Conservation (phyloP, 257 asterid genomes). For the Petunia axillaris region DNA sequence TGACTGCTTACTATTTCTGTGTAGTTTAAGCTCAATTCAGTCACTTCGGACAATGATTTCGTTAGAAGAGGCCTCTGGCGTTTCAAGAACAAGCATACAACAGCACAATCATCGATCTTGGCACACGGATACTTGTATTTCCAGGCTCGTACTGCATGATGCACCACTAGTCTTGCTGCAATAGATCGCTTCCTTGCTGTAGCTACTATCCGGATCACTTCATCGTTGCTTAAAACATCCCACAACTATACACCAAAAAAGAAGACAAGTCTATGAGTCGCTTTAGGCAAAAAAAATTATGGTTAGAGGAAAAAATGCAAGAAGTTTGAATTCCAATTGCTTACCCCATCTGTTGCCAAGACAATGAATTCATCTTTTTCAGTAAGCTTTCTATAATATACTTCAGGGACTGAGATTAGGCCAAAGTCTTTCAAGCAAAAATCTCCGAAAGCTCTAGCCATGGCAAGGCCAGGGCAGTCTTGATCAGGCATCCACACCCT, state of each 20-base stretch:
- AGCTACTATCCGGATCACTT: constrained; percentile 65
- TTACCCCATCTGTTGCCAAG: constrained; percentile 94
- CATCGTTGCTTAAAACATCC: constrained; percentile 80
- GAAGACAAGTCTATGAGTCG: neutral
- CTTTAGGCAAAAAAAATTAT: too few relatives aligned
- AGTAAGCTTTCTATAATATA: constrained; percentile 61
- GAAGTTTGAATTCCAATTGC: neutral
- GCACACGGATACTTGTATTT: constrained; percentile 64
- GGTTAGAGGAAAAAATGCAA: too few relatives aligned
- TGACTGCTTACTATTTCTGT: constrained; percentile 44
- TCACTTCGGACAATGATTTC: constrained; percentile 52
- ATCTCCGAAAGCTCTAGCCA: constrained; percentile 94
- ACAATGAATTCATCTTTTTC: constrained; percentile 74
- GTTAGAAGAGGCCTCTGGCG: constrained; percentile 49
- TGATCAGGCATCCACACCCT: constrained; percentile 91
- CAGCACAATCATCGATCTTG: constrained; percentile 84
- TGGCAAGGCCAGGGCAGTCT: constrained; percentile 93
- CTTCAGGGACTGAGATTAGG: constrained; percentile 68
- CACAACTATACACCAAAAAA: constrained; percentile 53
- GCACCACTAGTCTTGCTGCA: constrained; percentile 68
- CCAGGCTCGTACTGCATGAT: constrained; percentile 73
- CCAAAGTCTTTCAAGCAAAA: constrained; percentile 86
- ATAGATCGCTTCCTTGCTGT: constrained; percentile 60
- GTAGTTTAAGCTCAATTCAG: constrained; percentile 49
- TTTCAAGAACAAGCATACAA: constrained; percentile 68